These are phyloP conservation scores for Colletotrichum chrysophilum DNA, from an alignment of 2,329 filamentous ascomycete species.

Conservation along the genomic window DNA sequence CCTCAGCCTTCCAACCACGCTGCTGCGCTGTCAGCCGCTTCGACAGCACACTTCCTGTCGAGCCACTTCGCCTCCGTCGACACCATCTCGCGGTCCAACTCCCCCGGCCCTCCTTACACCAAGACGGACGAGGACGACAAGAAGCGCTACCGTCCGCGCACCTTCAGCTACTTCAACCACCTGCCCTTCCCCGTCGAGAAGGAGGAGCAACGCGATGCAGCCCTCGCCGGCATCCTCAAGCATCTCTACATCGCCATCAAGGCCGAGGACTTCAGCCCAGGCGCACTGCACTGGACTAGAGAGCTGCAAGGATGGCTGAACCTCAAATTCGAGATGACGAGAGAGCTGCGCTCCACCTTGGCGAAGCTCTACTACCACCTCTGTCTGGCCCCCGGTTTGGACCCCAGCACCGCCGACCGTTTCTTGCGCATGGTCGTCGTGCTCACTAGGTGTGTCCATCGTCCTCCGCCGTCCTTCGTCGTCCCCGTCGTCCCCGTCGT, in stretches of 20 bases:
- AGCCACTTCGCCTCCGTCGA: constrained; percentile 55
- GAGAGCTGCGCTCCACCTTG: constrained; percentile 80
- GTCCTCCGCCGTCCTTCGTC: not conserved
- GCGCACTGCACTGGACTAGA: constrained; percentile 94
- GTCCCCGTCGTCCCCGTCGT: not conserved
- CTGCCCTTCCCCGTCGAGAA: constrained; percentile 90
- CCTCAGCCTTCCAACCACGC: constrained; percentile 41
- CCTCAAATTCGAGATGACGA: constrained; percentile 95
- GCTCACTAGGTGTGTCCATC: constrained; percentile 78
- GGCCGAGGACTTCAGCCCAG: constrained; percentile 91
- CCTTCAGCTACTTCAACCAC: constrained; percentile 90
- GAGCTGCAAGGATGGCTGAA: constrained; percentile 95
- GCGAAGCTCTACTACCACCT: constrained; percentile 95
- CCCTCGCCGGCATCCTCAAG: constrained; percentile 86
- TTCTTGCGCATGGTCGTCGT: constrained; percentile 97
- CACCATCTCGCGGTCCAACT: constrained; percentile 84
- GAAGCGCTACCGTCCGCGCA: constrained; percentile 80
- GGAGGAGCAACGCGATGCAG: constrained; percentile 76
- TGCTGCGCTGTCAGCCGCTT: constrained; percentile 31
- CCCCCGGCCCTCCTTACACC: constrained; percentile 70
- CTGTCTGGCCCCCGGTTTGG: constrained; percentile 86
- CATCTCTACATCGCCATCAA: constrained; percentile 92
- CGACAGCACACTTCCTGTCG: constrained; percentile 41
- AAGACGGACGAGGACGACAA: constrained; percentile 56
- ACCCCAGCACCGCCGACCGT: constrained; percentile 80